Evolutionary conservation across 1,284 basidiomycete species (phyloP), one percentile per base, ranked within the genome.

Genomic region (Coriolopsis trogii): DNA sequence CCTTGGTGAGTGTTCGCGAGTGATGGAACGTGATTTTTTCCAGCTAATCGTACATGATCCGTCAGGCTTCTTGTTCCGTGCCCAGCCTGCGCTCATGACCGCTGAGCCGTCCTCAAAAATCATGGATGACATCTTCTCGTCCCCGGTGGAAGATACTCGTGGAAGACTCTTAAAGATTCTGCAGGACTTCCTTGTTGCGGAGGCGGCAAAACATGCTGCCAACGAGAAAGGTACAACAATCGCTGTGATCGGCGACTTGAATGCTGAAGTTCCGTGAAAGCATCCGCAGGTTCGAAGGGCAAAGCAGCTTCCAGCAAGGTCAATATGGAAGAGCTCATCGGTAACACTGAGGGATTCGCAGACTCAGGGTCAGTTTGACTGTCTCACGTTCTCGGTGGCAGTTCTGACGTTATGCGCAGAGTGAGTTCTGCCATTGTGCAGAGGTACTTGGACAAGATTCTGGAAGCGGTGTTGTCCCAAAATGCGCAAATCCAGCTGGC

Each of bases 341-440:
- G 97, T 2, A 95, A 95, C 63, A 93, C 93, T 0, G 90, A 93
- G 61, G 91, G 88, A 0, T 95, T 98, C 67, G 93, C 94, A 0
- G 96, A 99, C 64, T 97, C 96, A 16, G 93, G 89, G 95, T 96
- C 70, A 61, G 81, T 65, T 65, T 43, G 18, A 0, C 6, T 9
- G 23, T 12, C 29, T 37, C 18, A 33, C 47, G 44, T 49, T 34
- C 29, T 21, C 23, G 28, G 23, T 39, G 26, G 53, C 16, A 12
- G 18, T 23, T 15, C 13, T 46, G 4, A 44, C 16, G 15, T 8
- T 10, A 12, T 18, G 6, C 12, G 1, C 59, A 96, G 95, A 37
- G 92, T 98, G 46, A 93, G 91, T 67, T 95, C 95, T 1, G 91
- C 93, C 3, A 81, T 99, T 30, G 88, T 98, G 2, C 97, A 99